Percentiles rank a stretch among this genome's conserved stretches.
phyloP scores from a whole-genome alignment of 176 grass and related monocot species.

The Musa troglodytarum region DNA sequence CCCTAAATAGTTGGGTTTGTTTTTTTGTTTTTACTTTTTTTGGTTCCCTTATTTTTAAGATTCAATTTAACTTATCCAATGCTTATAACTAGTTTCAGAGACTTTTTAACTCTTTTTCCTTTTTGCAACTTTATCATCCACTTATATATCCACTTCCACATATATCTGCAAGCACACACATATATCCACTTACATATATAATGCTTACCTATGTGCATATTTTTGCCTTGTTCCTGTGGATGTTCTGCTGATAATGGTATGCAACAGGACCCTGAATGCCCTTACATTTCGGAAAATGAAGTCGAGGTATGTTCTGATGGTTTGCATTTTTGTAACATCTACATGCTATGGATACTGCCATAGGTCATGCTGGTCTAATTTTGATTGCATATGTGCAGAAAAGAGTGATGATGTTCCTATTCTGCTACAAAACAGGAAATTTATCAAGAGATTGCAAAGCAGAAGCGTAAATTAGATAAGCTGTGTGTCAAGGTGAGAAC shows the following conservation, averaged over 20 bases:
- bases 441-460: slow-evolving; percentile 34
- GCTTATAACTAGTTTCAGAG: too few relatives aligned
- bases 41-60: too few relatives aligned
- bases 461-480: slow-evolving; percentile 67
- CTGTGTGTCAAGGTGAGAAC: slow-evolving; percentile 56
- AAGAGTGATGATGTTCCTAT: slow-evolving; percentile 29
- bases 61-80: too few relatives aligned
- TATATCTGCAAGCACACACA: not conserved
- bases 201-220: not conserved
- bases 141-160: not conserved
- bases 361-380: slow-evolving; percentile 1
- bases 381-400: slow-evolving; percentile 26
- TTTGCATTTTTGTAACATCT: slow-evolving; percentile 20
- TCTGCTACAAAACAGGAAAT: slow-evolving; percentile 45
- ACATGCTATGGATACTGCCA: not conserved
- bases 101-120: too few relatives aligned
- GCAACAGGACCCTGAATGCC: slow-evolving; percentile 59
- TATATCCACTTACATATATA: not conserved
- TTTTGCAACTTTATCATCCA: too few relatives aligned
- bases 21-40: too few relatives aligned
- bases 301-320: slow-evolving; percentile 35
- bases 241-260: slow-evolving; percentile 13
- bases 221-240: not conserved
- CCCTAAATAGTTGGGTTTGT: too few relatives aligned
- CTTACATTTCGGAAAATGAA: slow-evolving; percentile 68